Evolutionary conservation across 257 asterid genomes (phyloP).

Genomic region (Penstemon barbatus): DNA sequence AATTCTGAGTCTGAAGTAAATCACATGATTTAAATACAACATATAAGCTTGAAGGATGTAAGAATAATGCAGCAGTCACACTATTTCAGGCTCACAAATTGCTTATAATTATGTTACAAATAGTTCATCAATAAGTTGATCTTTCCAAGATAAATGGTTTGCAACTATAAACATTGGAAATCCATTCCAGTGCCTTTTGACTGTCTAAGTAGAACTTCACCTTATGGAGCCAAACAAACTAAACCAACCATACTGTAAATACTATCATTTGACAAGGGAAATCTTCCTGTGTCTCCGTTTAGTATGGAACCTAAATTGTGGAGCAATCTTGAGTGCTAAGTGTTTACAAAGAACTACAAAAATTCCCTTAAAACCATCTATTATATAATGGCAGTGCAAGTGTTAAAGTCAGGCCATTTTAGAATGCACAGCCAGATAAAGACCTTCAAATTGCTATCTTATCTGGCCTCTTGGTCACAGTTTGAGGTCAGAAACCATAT

Average conservation of each 20-base stretch:
- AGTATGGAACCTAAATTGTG: background rate
- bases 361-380: background rate
- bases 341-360: background rate
- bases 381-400: background rate
- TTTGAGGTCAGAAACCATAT: background rate
- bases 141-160: constrained; percentile 10
- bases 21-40: background rate
- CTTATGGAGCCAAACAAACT: background rate
- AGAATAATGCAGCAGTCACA: background rate
- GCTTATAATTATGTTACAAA: constrained; percentile 7
- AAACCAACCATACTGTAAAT: background rate
- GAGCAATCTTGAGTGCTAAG: background rate
- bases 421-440: background rate
- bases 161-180: constrained; percentile 1
- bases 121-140: constrained; percentile 8
- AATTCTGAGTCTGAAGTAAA: background rate
- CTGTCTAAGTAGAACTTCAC: background rate
- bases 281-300: background rate
- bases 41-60: background rate
- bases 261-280: background rate
- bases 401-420: background rate
- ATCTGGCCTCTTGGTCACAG: background rate
- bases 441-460: background rate
- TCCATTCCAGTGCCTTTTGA: constrained; percentile 3
- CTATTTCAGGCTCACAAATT: background rate